Evolutionary conservation across 352 stramenopile genomes (phyloP).

Genomic region (Phytophthora syringae): DNA sequence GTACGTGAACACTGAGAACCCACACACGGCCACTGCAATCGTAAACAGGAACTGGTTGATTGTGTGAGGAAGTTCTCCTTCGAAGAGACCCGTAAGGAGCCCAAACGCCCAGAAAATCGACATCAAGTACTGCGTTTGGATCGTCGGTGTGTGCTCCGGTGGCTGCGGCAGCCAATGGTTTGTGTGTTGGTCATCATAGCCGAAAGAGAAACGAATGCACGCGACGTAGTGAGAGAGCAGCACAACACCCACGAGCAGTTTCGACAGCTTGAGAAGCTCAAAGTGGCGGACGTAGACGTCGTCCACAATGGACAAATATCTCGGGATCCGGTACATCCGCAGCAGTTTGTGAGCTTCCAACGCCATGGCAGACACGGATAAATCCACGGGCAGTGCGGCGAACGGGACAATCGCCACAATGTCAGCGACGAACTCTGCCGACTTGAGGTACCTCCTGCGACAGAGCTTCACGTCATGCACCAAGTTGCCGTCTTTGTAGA

Average conservation of each 20-base stretch:
- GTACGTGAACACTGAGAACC: constrained; percentile 65
- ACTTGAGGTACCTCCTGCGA: constrained; percentile 58
- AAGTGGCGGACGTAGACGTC: constrained; percentile 68
- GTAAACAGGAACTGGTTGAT: constrained; percentile 63
- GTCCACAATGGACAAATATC: constrained; percentile 52
- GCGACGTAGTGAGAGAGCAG: constrained; percentile 56
- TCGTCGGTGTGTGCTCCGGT: constrained; percentile 8
- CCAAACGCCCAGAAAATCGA: constrained; percentile 68
- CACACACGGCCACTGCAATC: constrained; percentile 53
- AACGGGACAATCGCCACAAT: constrained; percentile 49
- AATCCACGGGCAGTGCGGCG: constrained; percentile 18
- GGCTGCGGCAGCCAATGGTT: constrained; percentile 48
- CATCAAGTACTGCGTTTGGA: constrained; percentile 42
- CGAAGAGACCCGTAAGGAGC: constrained; percentile 55
- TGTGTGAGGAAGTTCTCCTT: constrained; percentile 50
- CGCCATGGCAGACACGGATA: constrained; percentile 28
- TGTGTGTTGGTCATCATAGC: constrained; percentile 39
- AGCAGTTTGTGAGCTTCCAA: constrained; percentile 54
- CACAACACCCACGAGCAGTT: constrained; percentile 45
- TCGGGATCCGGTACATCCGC: constrained; percentile 40
- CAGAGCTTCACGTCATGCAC: constrained; percentile 31
- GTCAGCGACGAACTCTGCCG: constrained; percentile 52
- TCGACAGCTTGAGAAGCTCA: constrained; percentile 56
- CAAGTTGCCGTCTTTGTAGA: constrained; percentile 53
- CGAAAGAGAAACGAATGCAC: constrained; percentile 61